Evolutionary conservation across 129 eudicot genomes (phyloP), one percentile per base, ranked within the genome.

Genomic region (Smallanthus sonchifolius): DNA sequence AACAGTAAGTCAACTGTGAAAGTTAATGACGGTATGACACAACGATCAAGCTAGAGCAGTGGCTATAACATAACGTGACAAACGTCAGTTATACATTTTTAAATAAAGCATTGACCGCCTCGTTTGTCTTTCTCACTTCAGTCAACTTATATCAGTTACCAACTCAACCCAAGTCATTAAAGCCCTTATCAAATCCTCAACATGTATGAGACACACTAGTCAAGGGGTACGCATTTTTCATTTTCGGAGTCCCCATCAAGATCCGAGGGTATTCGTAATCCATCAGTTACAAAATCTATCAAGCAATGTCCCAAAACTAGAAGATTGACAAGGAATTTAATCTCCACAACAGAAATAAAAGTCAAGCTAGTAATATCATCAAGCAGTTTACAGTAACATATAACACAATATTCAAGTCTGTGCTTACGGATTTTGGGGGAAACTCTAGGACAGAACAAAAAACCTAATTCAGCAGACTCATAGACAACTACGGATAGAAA

Each of bases 271-370:
- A 7, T 65, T 16, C 4, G 32, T 6, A 65, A 38, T 65, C 16
- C 17, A 20, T 30, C 28, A 5, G 43, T 34, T 34, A 61, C 40
- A 34, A 61, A 34, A 16, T 75, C 65, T 38, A 76, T 52, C 45
- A 66, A 76, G 43, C 74, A 44, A 54, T 65, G 30, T 65, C 65
- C 34, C n/a, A 42, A 52, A 75, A 76, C 40, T 19, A 20, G 30
- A 65, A 65, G 10, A 19, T 4, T 57, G 28, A 65, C 44, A 65
- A 37, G 4, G 6, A 49, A 38, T 14, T 37, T 38, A 75, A 30
- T 32, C 37, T 57, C 14, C 57, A 16, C 7, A 64, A 5, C 47
- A 64, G 7, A 7, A n/a, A 36, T 11, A 51, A 17, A 8, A 19
- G 9, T 15, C 17, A 9, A 35, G 2, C 35, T 10, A 9, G 19